These are phyloP conservation scores for Epichloe sibirici DNA, from an alignment of 2,329 filamentous ascomycete species.

Conservation along the genomic window DNA sequence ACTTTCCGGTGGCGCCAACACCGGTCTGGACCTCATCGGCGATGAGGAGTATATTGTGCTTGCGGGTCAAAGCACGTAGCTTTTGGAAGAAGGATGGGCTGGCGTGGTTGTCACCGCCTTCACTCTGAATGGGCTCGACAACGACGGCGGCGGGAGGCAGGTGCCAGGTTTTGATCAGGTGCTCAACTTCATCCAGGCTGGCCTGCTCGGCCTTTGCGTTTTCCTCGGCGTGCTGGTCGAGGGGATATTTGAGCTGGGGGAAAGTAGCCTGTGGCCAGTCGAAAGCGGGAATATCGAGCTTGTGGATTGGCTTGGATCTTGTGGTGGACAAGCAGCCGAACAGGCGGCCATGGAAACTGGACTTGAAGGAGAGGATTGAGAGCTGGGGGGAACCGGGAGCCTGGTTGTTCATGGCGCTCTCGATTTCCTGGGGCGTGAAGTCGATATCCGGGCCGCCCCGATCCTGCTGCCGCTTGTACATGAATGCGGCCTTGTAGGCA, in stretches of 20 bases:
- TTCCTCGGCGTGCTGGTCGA: conserved; percentile 66
- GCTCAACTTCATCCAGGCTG: conserved; percentile 72
- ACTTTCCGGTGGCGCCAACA: conserved; percentile 82
- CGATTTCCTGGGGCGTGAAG: conserved; percentile 67
- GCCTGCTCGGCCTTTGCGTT: conserved; percentile 73
- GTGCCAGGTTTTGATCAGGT: conserved; percentile 67
- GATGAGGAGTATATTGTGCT: conserved; percentile 70
- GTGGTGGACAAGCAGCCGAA: conserved; percentile 83
- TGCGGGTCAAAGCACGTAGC: conserved; percentile 66
- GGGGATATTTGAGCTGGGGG: conserved; percentile 69
- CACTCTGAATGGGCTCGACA: conserved; percentile 84
- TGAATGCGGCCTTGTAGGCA: conserved; percentile 91
- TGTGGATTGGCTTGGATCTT: conserved; percentile 87
- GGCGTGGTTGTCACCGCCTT: conserved; percentile 91
- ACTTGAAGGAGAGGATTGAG: conserved; percentile 81
- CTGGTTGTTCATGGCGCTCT: conserved; percentile 68
- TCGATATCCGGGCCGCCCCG: conserved; percentile 67
- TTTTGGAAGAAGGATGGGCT: conserved; percentile 77
- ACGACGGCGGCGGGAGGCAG: conserved; percentile 70
- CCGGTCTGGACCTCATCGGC: conserved; percentile 93
- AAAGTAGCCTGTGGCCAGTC: conserved; percentile 91
- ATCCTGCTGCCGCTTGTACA: conserved; percentile 73
- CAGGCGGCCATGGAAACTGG: conserved; percentile 79
- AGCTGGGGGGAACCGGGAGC: conserved; percentile 61
- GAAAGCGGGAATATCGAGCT: conserved; percentile 87